Conservation (phyloP, 768 basidiomycete genomes). For the Suillus placidus region DNA sequence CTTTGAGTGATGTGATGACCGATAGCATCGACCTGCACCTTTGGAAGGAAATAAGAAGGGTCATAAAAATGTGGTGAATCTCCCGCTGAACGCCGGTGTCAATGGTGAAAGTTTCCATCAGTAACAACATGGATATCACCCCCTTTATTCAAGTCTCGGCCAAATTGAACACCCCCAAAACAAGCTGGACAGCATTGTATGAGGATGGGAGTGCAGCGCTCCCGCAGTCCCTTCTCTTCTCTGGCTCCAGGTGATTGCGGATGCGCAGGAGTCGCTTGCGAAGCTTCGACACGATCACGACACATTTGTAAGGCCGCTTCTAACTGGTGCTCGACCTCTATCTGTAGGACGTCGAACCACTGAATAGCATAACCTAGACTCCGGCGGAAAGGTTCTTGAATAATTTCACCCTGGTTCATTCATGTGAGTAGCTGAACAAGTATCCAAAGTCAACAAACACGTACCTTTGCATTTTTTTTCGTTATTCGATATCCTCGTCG, state of each 20-base stretch:
- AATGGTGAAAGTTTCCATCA: no score
- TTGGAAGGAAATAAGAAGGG: no score
- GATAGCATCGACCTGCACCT: no score
- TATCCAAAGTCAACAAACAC: constrained; percentile 5
- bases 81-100: no score
- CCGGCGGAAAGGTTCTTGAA: constrained; percentile 35
- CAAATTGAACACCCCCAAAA: constrained; percentile 20
- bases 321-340: constrained; percentile 15
- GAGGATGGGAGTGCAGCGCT: constrained; percentile 8
- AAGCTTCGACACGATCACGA: neutral
- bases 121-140: no score
- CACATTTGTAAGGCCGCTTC: constrained; percentile 15
- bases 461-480: neutral
- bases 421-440: neutral
- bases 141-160: constrained; percentile 4
- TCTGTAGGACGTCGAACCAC: constrained; percentile 29
- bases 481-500: neutral
- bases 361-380: constrained; percentile 30
- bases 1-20: no score
- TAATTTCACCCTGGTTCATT: constrained; percentile 1
- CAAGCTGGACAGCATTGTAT: constrained; percentile 36
- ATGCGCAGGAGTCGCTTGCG: no score
- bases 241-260: no score
- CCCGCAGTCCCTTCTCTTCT: neutral
- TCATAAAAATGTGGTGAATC: no score